Evolutionary conservation across 1,139 yeast genomes (phyloP).

Genomic region (Taphrina wiesneri): DNA sequence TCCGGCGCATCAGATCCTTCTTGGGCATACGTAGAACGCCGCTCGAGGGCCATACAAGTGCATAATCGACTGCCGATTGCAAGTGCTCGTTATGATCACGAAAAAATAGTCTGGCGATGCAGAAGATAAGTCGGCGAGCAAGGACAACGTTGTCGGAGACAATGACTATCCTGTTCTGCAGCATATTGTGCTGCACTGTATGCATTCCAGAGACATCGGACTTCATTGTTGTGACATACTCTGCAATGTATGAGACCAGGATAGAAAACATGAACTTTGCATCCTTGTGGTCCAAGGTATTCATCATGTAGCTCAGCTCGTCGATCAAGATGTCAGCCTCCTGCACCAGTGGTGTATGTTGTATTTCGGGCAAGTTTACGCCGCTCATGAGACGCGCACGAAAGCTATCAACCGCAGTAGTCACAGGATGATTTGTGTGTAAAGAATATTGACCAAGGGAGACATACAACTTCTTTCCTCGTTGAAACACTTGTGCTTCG

Average conservation of each 20-base stretch:
- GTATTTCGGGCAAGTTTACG: constrained; percentile 28
- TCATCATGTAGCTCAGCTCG: background rate
- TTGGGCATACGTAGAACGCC: constrained; percentile 21
- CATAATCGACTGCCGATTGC: constrained; percentile 15
- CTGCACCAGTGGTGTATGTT: constrained; percentile 3
- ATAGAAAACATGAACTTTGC: constrained; percentile 23
- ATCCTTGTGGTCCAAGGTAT: constrained; percentile 21
- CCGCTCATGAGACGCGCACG: constrained; percentile 19
- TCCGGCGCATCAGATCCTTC: constrained; percentile 6
- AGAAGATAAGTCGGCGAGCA: constrained; percentile 24
- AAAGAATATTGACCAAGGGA: constrained; percentile 17
- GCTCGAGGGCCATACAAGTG: constrained; percentile 31
- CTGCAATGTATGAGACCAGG: constrained; percentile 12
- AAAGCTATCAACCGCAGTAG: constrained; percentile 9
- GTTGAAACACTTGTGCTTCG: constrained; percentile 20
- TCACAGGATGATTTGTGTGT: background rate
- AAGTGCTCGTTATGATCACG: constrained; percentile 24
- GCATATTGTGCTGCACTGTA: constrained; percentile 1
- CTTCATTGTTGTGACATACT: background rate
- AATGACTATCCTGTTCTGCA: constrained; percentile 12
- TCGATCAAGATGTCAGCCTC: constrained; percentile 22
- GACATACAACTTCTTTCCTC: constrained; percentile 17
- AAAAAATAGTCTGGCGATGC: constrained; percentile 23
- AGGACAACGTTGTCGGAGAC: constrained; percentile 21
- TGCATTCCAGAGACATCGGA: background rate